A percentile compares a stretch with the other conserved stretches of the same genome.
Evolutionary conservation across 768 basidiomycete genomes (phyloP).

Genomic region (Phylloporus sp.): DNA sequence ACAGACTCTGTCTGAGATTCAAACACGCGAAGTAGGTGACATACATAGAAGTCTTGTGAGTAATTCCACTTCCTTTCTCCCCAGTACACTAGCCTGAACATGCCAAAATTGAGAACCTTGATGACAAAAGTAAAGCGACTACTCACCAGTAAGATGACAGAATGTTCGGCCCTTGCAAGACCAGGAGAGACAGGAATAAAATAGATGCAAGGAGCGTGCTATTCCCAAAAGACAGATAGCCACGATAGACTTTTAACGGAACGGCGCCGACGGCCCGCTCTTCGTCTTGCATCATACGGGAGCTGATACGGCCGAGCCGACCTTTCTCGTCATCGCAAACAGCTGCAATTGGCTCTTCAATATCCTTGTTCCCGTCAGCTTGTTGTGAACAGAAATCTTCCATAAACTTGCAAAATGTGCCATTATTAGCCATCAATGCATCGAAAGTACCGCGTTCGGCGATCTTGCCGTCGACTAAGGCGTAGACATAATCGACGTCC

Average conservation of each 20-base stretch:
- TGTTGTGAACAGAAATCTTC: constrained; percentile 73
- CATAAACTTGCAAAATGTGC: constrained; percentile 70
- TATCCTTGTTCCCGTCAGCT: constrained; percentile 36
- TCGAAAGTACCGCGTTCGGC: constrained; percentile 76
- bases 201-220: constrained; percentile 62
- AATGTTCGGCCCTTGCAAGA: constrained; percentile 67
- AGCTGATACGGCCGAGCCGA: constrained; percentile 31
- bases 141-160: constrained; percentile 71
- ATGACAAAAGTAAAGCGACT: neutral
- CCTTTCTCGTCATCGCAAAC: constrained; percentile 34
- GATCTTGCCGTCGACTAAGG: constrained; percentile 70
- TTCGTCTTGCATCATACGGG: constrained; percentile 77
- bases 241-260: constrained; percentile 28
- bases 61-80: constrained; percentile 47
- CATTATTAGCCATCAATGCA: constrained; percentile 59
- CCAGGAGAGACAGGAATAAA: constrained; percentile 51
- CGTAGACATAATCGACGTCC: constrained; percentile 80
- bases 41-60: constrained; percentile 66
- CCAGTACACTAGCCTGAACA: constrained; percentile 72
- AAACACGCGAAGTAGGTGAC: constrained; percentile 33
- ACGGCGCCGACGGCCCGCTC: constrained; percentile 72
- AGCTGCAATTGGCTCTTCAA: constrained; percentile 29
- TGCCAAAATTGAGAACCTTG: neutral
- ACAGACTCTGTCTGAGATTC: neutral
- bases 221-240: constrained; percentile 66